Conservation (phyloP, 768 basidiomycete genomes). For the Serendipita indica region DNA sequence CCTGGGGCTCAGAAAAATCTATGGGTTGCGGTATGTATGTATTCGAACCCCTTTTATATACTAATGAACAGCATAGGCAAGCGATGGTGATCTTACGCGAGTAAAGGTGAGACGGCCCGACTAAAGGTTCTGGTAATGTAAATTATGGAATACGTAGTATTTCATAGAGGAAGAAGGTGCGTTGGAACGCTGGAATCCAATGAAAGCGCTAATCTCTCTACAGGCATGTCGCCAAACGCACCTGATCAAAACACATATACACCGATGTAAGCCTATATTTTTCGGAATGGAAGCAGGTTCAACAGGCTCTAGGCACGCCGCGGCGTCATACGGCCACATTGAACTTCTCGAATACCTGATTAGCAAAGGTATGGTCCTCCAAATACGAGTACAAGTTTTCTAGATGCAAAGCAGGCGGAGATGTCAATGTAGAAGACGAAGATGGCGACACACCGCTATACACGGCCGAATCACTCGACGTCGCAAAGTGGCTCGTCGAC, state of each 20-base stretch:
- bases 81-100: conserved; percentile 71
- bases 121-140: conserved; percentile 42
- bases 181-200: conserved; percentile 20
- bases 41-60: too few species aligned
- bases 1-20: conserved; percentile 44
- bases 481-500: conserved; percentile 62
- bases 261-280: conserved; percentile 41
- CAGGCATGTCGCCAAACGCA: conserved; percentile 46
- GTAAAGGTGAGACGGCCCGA: conserved; percentile 49
- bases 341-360: conserved; percentile 65
- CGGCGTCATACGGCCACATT: conserved; percentile 80
- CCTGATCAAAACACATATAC: conserved; percentile 67
- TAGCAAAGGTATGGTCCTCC: conserved; percentile 36
- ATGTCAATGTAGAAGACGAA: conserved; percentile 71
- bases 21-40: conserved; percentile 50
- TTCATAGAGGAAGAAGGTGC: conserved; percentile 43
- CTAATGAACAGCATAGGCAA: conserved; percentile 29
- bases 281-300: not conserved
- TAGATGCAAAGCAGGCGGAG: conserved; percentile 40
- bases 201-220: not conserved
- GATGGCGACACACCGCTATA: conserved; percentile 90
- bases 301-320: conserved; percentile 54
- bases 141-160: not conserved
- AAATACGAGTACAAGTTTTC: conserved; percentile 9
- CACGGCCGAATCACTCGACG: conserved; percentile 69